Base-by-base conservation (phyloP, 768 basidiomycete genomes). In the Pisolithus sp. region DNA sequence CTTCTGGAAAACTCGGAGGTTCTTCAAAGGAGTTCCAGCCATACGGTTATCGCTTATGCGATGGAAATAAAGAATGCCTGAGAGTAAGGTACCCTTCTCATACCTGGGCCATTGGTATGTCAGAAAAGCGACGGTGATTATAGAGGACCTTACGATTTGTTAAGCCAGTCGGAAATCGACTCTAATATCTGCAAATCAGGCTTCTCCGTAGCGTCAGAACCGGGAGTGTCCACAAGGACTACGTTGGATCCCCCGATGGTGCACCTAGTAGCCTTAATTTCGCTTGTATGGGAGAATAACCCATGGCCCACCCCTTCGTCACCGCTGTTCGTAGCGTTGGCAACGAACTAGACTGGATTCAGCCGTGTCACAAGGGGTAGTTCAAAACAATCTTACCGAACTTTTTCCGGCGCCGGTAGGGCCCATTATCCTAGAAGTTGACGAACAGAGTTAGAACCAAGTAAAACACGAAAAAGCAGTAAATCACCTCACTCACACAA, bases 31-130 rank as follows among this genome's bases (percentile, higher is more conserved):
- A 1, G 66, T 56, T 24, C 67, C 72, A 0, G 61, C 59, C 63
- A 74, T 66, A 0, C 71, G 63, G 45, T 68, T 67, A 41, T 73
- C 71, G 7, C 69, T 61, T 39, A 75, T 75, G 10, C 69, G 64
- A 52, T 75, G 74, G 13, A 74, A 52, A 48, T 73, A 75, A 20
- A 74, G 15, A 21, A 74, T 63, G 2, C 65, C 71, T 10, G 66
- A 55, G 1, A 75, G 62, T n/a, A 51, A 40, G 8, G 54, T 56
- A 4, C 49, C 4, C 9, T 41, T 39, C 17, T 24, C 24, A 23
- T 56, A 56, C 20, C 56, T 62, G 21, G 26, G 36, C 18, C 43
- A 26, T 5, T 3, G 34, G 23, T 23, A 4, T 9, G 9, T 45
- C 15, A 24, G 5, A n/a, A 24, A 3, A 18, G 9, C 3, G 6